phyloP scores from a whole-genome alignment of 2,329 filamentous ascomycete species.

The Knufia petricola region DNA sequence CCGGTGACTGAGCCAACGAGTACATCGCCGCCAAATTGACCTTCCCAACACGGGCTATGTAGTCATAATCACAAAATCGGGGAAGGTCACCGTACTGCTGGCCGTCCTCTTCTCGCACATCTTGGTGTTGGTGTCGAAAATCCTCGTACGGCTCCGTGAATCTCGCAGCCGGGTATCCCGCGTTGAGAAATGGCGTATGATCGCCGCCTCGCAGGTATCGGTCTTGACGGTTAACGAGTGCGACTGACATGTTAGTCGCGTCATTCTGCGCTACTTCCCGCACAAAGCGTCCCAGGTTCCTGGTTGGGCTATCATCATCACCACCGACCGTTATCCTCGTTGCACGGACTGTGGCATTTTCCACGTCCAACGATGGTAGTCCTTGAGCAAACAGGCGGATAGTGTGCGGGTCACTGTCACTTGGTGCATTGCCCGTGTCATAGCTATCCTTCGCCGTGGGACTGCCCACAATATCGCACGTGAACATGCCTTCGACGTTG shows the following conservation, averaged over 20 bases:
- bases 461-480: conserved; percentile 49
- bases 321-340: conserved; percentile 30
- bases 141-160: conserved; percentile 52
- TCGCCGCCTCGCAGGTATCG: conserved; percentile 49
- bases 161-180: conserved; percentile 44
- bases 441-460: conserved; percentile 38
- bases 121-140: conserved; percentile 43
- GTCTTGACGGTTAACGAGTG: conserved; percentile 48
- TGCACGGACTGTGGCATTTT: conserved; percentile 33
- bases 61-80: conserved; percentile 50
- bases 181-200: conserved; percentile 45
- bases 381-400: conserved; percentile 48
- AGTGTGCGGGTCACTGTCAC: conserved; percentile 35
- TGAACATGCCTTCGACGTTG: conserved; percentile 50
- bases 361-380: conserved; percentile 32
- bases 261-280: conserved; percentile 45
- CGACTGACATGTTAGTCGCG: conserved; percentile 46
- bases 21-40: conserved; percentile 49
- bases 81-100: conserved; percentile 47
- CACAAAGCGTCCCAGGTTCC: conserved; percentile 47
- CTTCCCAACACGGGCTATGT: conserved; percentile 43
- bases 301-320: conserved; percentile 47
- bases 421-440: conserved; percentile 14
- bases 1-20: conserved; percentile 45
- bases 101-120: conserved; percentile 44